Evolutionary conservation across 2,329 filamentous ascomycete genomes (phyloP), one percentile per base, ranked within the genome.

Genomic region (Elsinoe batatas): DNA sequence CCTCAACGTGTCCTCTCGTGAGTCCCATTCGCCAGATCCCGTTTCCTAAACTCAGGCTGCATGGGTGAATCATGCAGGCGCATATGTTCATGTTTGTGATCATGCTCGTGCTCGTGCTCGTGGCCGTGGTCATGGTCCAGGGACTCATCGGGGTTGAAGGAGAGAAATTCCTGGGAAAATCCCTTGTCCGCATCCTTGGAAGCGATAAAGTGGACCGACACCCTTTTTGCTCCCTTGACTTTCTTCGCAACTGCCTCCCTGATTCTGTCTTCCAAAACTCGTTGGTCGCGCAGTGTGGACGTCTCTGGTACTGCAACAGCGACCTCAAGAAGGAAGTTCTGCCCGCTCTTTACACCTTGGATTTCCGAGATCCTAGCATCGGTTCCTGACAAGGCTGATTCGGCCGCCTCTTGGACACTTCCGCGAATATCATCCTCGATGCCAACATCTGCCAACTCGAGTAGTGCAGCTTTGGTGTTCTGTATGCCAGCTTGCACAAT

Each of bases 321-420:
- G 6, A 98, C 70, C 63, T 97, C 93, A 63, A 97, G 84, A 30
- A 97, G 77, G 68, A 94, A 96, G 73, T 96, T 98, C 70, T 96
- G 93, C 30, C 93, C 93, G 3, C 89, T 93, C 73, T 98, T 98
- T 71, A 95, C 80, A 55, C 93, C 93, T 61, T 89, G 87, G 2
- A 97, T 80, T 65, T 88, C 82, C 6, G 56, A 59, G n/a, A 63
- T 53, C 10, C 61, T 59, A 17, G 61, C 61, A n/a, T 59, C 58
- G 44, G 40, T 53, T 5, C 75, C 74, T 13, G 71, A 72, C 17
- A 93, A 71, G 3, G 79, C 81, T 62, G 79, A 80, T 32, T 74
- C 71, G 0, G 81, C 79, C 30, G 88, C 83, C 63, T 80, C 83
- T 53, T 81, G 77, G 18, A 96, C 81, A 0, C 84, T 84, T 2